A percentile compares a stretch with the other conserved stretches of the same genome.
These are phyloP conservation scores for Trichoderma sp. DNA, from an alignment of 2,329 filamentous ascomycete genomes.

Conservation along the genomic window DNA sequence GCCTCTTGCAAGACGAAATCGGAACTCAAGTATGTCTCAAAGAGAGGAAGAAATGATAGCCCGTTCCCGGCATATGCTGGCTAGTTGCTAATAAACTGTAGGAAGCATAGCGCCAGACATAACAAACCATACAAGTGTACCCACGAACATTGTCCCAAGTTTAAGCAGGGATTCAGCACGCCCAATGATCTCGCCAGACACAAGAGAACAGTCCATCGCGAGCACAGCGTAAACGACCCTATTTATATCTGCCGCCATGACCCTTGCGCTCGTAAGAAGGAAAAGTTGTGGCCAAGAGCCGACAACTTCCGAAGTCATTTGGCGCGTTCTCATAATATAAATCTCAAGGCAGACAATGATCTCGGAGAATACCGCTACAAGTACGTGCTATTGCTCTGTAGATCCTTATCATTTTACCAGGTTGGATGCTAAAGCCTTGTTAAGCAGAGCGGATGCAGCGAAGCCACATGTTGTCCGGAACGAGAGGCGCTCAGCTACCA, in stretches of 20 bases:
- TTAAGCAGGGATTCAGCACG: constrained; percentile 67
- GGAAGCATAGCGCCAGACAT: constrained; percentile 73
- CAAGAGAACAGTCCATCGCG: constrained; percentile 65
- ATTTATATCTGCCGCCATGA: constrained; percentile 29
- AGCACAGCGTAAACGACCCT: constrained; percentile 35
- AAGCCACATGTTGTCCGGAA: constrained; percentile 20
- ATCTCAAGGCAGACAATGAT: constrained; percentile 37
- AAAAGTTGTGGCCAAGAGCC: constrained; percentile 72
- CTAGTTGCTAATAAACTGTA: constrained; percentile 36
- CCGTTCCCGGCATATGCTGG: background rate
- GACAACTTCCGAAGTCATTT: constrained; percentile 89
- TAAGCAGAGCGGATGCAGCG: background rate
- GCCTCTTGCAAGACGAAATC: constrained; percentile 49
- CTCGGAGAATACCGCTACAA: constrained; percentile 35
- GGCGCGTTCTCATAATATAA: constrained; percentile 57
- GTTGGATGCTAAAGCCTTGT: background rate
- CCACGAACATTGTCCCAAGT: constrained; percentile 49
- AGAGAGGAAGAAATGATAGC: background rate
- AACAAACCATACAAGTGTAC: constrained; percentile 63
- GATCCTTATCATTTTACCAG: too few species aligned
- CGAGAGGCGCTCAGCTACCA: constrained; percentile 25
- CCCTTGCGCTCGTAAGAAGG: constrained; percentile 25
- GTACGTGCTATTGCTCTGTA: constrained; percentile 13
- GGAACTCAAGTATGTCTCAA: constrained; percentile 50
- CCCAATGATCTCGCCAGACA: constrained; percentile 80